Evolutionary conservation across 495 filamentous ascomycete genomes (phyloP), one percentile per base, ranked within the genome.

Genomic region (Penicillium roqueforti): DNA sequence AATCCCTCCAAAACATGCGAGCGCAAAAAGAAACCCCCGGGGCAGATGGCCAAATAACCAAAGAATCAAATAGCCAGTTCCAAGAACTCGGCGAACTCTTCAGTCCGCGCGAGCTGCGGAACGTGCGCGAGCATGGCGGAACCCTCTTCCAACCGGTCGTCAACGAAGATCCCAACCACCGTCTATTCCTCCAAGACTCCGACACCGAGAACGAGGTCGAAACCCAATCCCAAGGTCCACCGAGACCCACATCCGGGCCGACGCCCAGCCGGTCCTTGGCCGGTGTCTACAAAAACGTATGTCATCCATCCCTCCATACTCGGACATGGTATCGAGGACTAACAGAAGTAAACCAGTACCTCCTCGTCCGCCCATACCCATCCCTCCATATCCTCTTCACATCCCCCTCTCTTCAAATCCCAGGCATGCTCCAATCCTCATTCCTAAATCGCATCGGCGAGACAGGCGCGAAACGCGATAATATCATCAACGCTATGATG

Each of bases 361-460:
- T 85, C 46, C 75, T 85, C 23, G 68, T 85, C 51, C 76, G 80
- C 28, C 82, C 82, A 0, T 73, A 76, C 51, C 82, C 81, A 5
- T 83, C 80, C 14, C 76, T 84, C 9, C 79, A 80, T 28, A 80
- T 85, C 36, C 71, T 84, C n/a, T 85, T 85, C 62, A 77, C 80
- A 28, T 84, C 82, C 2, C 81, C 80, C 3, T 78, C 79, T 25
- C 69, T 84, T 46, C 77, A 79, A 32, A 72, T 81, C 39, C 79
- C 79, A 1, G 79, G 81, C 3, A 78, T 84, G 43, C 63, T 84
- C 7, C 80, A 84, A 55, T 77, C 81, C 1, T 79, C 77, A 37
- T 79, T 85, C 58, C 68, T 84, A 13, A 62, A 72, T 34, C 75
- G 79, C 25, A 81, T 85, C 48, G 81, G 81, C 28, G 78, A 80